Evolutionary conservation across 192 early-diverging fungal species (phyloP), one percentile per base, ranked within the genome.

Genomic region (Coemansia sp.): DNA sequence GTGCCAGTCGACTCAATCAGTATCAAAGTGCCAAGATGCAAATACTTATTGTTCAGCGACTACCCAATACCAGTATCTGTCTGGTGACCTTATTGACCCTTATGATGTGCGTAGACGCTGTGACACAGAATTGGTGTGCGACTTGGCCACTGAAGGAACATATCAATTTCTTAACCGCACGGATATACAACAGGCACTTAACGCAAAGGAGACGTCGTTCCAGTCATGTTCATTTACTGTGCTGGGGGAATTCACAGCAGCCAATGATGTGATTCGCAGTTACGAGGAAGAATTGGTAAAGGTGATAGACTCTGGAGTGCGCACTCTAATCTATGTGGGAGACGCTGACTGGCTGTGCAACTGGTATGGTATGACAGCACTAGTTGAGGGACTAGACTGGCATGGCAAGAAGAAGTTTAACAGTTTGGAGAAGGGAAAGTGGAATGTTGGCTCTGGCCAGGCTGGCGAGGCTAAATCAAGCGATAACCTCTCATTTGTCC

Each of bases 271-370:
- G 83, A 89, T 92, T 87, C 76, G 82, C 44, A 89, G 89, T 26
- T 94, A 85, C 61, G 80, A 86, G 25, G 55, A 60, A 4, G 81
- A 84, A 54, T 61, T 92, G 7, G 81, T 85, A 16, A 73, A 61
- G 21, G 54, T 96, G 58, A 83, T 97, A 32, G 87, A 85, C 21
- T 84, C 78, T 56, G 89, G 88, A 23, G 73, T 96, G 53, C 88
- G 88, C 19, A 78, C 92, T 6, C 66, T 98, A 41, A 83, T 96
- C 49, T 96, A 96, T 72, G 88, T 87, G 60, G 95, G 96, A 47
- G 94, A 96, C 62, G 92, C 92, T 22, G 94, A 96, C 66, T 93
- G 83, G 59, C 90, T 94, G 60, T 95, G 93, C 85, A 93, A 93
- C 82, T 92, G 87, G 85, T 80, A 85, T 53, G 88, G 82, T 62